Percentiles rank a stretch among this genome's conserved stretches.
Evolutionary conservation across 768 basidiomycete genomes (phyloP).

Genomic region (Coprinopsis marcescibilis): DNA sequence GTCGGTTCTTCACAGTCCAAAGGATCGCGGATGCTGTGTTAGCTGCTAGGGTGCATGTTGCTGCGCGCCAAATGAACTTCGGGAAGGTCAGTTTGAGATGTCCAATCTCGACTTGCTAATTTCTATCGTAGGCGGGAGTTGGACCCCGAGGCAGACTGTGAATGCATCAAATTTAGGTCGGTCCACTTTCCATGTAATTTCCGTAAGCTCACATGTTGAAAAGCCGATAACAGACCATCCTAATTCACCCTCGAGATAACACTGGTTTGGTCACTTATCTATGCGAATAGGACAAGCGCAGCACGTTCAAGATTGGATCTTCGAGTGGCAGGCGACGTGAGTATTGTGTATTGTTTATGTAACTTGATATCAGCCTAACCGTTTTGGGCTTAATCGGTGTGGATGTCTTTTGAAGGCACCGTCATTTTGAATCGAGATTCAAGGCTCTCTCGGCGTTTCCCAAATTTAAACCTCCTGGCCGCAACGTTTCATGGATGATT

Average conservation of each 20-base stretch:
- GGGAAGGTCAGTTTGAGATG: background rate
- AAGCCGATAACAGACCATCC: no score
- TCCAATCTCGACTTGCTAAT: no score
- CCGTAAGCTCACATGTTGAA: no score
- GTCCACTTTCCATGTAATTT: no score
- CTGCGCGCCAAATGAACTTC: background rate
- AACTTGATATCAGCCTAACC: slow-evolving; percentile 32
- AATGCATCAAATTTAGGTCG: no score
- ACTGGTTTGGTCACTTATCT: background rate
- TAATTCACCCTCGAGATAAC: no score
- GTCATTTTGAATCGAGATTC: slow-evolving; percentile 32
- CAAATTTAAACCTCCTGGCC: slow-evolving; percentile 22
- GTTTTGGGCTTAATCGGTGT: slow-evolving; percentile 29
- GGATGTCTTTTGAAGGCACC: slow-evolving; percentile 33
- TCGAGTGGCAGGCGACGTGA: slow-evolving; percentile 19
- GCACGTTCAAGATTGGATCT: slow-evolving; percentile 10
- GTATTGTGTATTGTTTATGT: slow-evolving; percentile 31
- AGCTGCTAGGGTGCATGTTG: background rate
- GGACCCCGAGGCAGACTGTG: no score
- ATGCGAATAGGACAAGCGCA: slow-evolving; percentile 5
- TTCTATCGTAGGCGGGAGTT: no score
- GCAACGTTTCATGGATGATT: slow-evolving; percentile 29
- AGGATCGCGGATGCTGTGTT: background rate
- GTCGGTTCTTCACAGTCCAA: background rate
- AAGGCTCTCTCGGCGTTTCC: slow-evolving; percentile 25